Evolutionary conservation across 441 rosid species (phyloP).

Genomic region (Erodium trifolium): DNA sequence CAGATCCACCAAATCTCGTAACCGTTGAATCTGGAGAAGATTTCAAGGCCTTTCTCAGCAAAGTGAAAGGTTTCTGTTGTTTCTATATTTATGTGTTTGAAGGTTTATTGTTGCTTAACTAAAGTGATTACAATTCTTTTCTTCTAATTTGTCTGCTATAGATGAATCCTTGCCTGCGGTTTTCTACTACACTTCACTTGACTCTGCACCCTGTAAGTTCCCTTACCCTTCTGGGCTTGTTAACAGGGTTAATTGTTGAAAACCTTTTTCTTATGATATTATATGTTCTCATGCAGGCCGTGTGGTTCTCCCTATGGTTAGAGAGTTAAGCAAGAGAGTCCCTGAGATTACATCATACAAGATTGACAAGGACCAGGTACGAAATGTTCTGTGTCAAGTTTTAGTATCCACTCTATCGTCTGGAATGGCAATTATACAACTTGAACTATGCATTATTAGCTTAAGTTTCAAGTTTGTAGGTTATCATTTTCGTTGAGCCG

Average conservation of each 20-base stretch:
- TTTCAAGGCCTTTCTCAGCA: background rate
- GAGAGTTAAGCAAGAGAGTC: background rate
- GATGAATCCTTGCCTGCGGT: background rate
- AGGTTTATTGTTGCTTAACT: background rate
- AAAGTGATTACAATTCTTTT: background rate
- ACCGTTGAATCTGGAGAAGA: background rate
- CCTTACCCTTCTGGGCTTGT: background rate
- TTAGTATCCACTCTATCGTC: background rate
- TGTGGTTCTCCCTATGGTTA: background rate
- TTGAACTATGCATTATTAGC: background rate
- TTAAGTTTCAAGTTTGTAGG: background rate
- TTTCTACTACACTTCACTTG: background rate
- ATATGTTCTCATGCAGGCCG: background rate
- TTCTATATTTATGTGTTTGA: background rate
- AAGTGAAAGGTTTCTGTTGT: background rate
- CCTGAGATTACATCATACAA: background rate
- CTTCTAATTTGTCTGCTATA: background rate
- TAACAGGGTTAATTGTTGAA: background rate
- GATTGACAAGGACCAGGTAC: background rate
- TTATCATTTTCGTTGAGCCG: background rate
- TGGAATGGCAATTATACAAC: background rate
- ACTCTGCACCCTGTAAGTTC: background rate
- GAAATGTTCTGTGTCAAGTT: background rate
- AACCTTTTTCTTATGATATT: background rate
- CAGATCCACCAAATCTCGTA: background rate